A percentile compares a stretch with the other conserved stretches of the same genome.
Evolutionary conservation across 2,329 filamentous ascomycete species (phyloP).

Genomic region (Fusarium foetens): DNA sequence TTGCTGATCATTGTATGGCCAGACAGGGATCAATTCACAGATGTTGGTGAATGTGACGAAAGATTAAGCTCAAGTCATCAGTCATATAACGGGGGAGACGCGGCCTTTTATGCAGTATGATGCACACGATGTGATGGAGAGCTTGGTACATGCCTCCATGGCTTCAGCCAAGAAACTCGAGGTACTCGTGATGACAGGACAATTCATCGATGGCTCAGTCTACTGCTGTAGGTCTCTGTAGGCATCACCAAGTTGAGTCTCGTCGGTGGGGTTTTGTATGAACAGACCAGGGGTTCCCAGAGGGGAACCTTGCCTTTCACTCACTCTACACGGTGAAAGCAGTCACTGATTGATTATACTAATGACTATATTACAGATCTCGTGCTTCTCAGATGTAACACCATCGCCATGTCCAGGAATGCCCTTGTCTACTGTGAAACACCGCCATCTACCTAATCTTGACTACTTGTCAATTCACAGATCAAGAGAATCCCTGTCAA

Average conservation of each 20-base stretch:
- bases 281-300: constrained; percentile 6
- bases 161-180: constrained; percentile 2
- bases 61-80: constrained; percentile 3
- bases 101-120: constrained; percentile 28
- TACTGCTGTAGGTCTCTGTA: no score
- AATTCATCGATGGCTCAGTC: not conserved
- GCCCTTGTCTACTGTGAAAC: not conserved
- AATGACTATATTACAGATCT: not conserved
- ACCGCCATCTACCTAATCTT: not conserved
- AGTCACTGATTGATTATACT: not conserved
- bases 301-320: constrained; percentile 16
- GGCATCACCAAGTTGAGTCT: constrained; percentile 3
- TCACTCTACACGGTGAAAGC: not conserved
- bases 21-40: not conserved
- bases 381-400: not conserved
- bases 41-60: not conserved
- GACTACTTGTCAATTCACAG: not conserved
- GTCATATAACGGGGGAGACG: constrained; percentile 9
- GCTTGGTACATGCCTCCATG: not conserved
- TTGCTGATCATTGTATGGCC: not conserved
- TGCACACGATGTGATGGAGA: constrained; percentile 14
- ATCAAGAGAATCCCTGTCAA: not conserved
- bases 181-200: not conserved
- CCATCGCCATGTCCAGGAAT: not conserved
- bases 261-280: not conserved